A percentile compares a stretch with the other conserved stretches of the same genome.
phyloP scores from a whole-genome alignment of 2,329 filamentous ascomycete species.

The Clonostachys rhizophaga region DNA sequence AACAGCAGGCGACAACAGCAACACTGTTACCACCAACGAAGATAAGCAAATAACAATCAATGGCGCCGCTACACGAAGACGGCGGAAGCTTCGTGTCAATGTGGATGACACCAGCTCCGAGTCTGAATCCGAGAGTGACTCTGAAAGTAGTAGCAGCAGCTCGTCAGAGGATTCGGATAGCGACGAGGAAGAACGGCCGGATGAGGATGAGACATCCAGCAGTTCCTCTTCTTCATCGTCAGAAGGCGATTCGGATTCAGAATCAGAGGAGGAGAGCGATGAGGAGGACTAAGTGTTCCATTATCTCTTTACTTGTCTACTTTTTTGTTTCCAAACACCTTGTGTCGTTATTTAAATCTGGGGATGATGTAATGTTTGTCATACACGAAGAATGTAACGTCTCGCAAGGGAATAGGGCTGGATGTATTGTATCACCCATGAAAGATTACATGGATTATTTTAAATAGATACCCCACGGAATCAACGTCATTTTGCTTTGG shows the following conservation, averaged over 20 bases:
- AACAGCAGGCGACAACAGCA: conserved; percentile 16
- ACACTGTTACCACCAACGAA: conserved; percentile 6
- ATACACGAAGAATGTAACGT: too few relatives aligned
- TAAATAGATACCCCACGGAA: conserved; percentile 4
- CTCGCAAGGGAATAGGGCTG: too few relatives aligned
- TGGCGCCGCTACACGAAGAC: conserved; percentile 28
- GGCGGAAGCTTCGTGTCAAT: conserved; percentile 45
- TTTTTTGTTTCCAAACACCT: too few relatives aligned
- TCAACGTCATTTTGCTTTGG: not conserved
- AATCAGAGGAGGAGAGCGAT: conserved; percentile 19
- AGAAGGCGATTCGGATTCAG: conserved; percentile 24
- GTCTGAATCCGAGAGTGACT: conserved; percentile 23
- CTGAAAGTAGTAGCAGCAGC: conserved; percentile 20
- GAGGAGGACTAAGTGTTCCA: conserved; percentile 2
- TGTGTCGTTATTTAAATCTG: too few relatives aligned
- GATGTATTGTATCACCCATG: too few relatives aligned
- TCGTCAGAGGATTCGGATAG: conserved; percentile 28
- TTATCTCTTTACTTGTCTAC: too few relatives aligned
- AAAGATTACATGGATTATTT: not conserved
- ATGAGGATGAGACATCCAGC: conserved; percentile 26
- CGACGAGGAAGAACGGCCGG: conserved; percentile 11
- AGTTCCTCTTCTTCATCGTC: conserved; percentile 36
- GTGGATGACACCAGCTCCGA: conserved; percentile 35
- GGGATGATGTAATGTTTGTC: too few relatives aligned
- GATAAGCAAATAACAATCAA: conserved; percentile 7